Evolutionary conservation across 169 alveolate genomes (phyloP).

Genomic region (Perkinsus marinus): DNA sequence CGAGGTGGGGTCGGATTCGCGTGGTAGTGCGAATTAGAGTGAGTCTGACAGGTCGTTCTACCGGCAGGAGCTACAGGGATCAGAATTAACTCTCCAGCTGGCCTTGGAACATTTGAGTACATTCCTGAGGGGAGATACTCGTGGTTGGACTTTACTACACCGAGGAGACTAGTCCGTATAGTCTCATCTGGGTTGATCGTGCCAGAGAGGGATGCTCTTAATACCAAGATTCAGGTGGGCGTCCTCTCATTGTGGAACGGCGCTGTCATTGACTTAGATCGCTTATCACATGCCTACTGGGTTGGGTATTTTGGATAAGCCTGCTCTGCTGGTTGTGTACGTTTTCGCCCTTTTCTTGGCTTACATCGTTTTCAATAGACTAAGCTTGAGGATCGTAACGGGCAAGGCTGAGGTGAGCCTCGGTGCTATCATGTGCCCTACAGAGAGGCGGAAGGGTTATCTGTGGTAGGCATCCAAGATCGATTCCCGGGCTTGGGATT

Average conservation of each 20-base stretch:
- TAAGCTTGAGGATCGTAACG: background rate
- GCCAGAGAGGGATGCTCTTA: background rate
- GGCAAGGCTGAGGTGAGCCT: background rate
- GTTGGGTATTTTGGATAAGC: background rate
- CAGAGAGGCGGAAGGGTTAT: no score
- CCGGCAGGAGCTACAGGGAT: background rate
- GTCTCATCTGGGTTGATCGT: background rate
- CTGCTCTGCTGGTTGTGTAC: background rate
- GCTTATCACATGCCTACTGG: background rate
- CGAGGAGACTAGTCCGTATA: background rate
- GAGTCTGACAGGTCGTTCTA: background rate
- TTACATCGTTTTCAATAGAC: background rate
- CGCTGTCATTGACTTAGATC: background rate
- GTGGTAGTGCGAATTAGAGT: background rate
- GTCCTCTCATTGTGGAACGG: background rate
- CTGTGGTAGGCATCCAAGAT: background rate
- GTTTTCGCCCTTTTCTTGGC: background rate
- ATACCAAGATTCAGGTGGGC: background rate
- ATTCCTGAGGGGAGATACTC: background rate
- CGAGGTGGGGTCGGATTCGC: background rate
- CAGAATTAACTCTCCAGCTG: background rate
- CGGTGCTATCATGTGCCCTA: no score
- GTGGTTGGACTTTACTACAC: background rate
- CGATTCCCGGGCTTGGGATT: background rate
- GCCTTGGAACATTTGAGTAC: background rate